phyloP scores from a whole-genome alignment of 2,329 filamentous ascomycete genomes.

The Blastomyces gilchristii region DNA sequence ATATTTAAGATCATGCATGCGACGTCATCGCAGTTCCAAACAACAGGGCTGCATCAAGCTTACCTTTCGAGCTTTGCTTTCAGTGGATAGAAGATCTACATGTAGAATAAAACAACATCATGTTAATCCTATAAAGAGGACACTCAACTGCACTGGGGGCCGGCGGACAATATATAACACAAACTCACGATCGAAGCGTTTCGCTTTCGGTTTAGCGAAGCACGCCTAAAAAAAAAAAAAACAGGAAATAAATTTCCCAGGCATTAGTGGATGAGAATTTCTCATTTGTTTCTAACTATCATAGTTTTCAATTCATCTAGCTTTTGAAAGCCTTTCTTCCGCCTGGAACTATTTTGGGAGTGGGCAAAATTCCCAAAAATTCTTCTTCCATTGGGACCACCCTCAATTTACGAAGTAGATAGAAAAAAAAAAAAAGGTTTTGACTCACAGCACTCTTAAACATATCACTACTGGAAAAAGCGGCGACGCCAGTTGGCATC shows the following conservation, averaged over 20 bases:
- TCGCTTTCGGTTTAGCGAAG: slow-evolving; percentile 61
- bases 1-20: not conserved
- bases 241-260: not conserved
- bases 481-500: slow-evolving; percentile 65
- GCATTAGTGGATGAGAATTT: not conserved
- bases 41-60: slow-evolving; percentile 8
- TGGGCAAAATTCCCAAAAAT: too few species aligned
- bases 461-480: slow-evolving; percentile 65
- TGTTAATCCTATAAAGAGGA: not conserved
- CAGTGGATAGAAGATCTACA: slow-evolving; percentile 48
- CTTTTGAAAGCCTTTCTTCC: not conserved
- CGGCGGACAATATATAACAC: not conserved
- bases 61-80: slow-evolving; percentile 46
- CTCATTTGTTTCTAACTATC: not conserved
- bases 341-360: too few species aligned
- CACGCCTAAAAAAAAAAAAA: slow-evolving; percentile 24
- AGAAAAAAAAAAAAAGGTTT: not conserved
- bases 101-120: slow-evolving; percentile 6
- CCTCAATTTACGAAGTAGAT: not conserved
- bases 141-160: not conserved
- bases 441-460: slow-evolving; percentile 63
- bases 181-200: slow-evolving; percentile 73
- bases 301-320: not conserved
- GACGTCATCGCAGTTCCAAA: slow-evolving; percentile 20
- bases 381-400: too few species aligned